Evolutionary conservation across 192 early-diverging fungal species (phyloP).

Genomic region (Coemansia sp.): DNA sequence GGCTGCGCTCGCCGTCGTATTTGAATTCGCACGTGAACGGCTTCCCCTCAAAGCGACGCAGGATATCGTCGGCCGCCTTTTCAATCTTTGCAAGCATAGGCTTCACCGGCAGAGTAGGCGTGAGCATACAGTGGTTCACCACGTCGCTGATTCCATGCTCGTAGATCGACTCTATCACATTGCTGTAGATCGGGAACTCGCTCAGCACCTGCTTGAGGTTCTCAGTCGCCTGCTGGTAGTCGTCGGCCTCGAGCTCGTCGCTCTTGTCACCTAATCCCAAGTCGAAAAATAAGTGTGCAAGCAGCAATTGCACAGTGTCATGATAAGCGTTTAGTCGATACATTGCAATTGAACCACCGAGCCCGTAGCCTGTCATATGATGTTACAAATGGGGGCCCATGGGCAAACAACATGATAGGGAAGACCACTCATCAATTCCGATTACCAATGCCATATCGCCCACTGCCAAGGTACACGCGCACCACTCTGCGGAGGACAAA

Average conservation of each 20-base stretch:
- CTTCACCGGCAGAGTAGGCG: slow-evolving; percentile 94
- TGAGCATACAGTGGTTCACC: slow-evolving; percentile 78
- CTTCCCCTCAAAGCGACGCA: slow-evolving; percentile 90
- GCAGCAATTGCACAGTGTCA: too few species aligned
- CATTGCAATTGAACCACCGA: too few species aligned
- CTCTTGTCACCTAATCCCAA: slow-evolving; percentile 3
- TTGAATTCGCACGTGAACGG: slow-evolving; percentile 98
- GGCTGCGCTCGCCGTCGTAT: slow-evolving; percentile 95
- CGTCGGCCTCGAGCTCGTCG: slow-evolving; percentile 10
- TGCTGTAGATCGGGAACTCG: slow-evolving; percentile 91
- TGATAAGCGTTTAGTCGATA: too few species aligned
- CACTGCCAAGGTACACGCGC: too few species aligned
- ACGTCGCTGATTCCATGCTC: slow-evolving; percentile 69
- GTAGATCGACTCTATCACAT: slow-evolving; percentile 82
- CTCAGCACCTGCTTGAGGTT: slow-evolving; percentile 61
- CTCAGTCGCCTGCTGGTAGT: slow-evolving; percentile 52
- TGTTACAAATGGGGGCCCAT: too few species aligned
- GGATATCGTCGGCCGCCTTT: slow-evolving; percentile 85
- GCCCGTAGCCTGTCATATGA: too few species aligned
- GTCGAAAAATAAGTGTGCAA: not conserved
- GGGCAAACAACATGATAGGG: too few species aligned
- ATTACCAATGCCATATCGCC: too few species aligned
- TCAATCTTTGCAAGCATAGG: slow-evolving; percentile 99
- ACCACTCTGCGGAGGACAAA: too few species aligned
- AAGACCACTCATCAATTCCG: too few species aligned